A percentile compares a stretch with the other conserved stretches of the same genome.
phyloP scores from a whole-genome alignment of 2,329 filamentous ascomycete genomes.

The Sporothrix euskadiensis region DNA sequence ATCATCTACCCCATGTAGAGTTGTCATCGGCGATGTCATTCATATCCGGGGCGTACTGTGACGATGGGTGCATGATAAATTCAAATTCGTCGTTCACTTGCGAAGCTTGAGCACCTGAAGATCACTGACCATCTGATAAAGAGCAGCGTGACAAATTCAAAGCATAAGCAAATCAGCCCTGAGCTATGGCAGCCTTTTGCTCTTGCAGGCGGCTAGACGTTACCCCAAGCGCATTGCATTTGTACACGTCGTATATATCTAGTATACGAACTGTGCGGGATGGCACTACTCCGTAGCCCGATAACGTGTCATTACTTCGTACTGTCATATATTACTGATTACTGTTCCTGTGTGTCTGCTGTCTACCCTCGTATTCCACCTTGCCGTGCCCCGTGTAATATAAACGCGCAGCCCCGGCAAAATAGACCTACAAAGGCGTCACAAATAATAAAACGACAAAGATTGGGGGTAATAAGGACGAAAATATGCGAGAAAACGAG shows the following conservation, averaged over 20 bases:
- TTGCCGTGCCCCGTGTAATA: neutral
- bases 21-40: neutral
- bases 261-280: neutral
- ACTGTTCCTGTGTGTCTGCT: neutral
- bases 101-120: too few relatives aligned
- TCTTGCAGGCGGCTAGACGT: neutral
- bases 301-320: neutral
- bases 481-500: neutral
- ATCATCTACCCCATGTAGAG: neutral
- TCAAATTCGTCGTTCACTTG: neutral
- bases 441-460: neutral
- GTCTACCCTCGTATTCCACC: slow-evolving; percentile 11
- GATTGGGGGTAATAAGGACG: neutral
- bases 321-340: neutral
- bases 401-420: neutral
- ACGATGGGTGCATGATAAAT: neutral
- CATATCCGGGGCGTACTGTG: neutral
- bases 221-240: neutral
- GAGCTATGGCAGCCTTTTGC: neutral
- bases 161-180: neutral
- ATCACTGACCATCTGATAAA: neutral
- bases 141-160: neutral
- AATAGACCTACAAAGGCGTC: neutral
- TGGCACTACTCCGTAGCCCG: slow-evolving; percentile 4
- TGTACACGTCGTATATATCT: neutral